These are phyloP conservation scores for Coccomyxa subellipsoidea DNA, from an alignment of 163 green algal genomes.

Conservation along the genomic window DNA sequence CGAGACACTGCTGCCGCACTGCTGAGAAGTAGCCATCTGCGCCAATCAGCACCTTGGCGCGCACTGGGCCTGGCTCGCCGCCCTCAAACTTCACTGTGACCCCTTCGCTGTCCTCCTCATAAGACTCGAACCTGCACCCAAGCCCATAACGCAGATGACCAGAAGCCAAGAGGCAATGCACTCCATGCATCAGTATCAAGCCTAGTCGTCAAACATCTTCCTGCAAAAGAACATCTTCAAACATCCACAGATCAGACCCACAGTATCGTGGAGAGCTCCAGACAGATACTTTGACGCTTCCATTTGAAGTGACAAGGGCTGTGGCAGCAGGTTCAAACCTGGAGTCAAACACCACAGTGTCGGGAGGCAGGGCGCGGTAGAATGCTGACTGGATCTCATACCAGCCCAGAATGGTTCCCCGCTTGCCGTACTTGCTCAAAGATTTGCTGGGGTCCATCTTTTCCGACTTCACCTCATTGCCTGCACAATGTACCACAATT, in stretches of 20 bases:
- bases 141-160: background rate
- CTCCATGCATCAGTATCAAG: background rate
- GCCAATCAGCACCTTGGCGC: slow-evolving; percentile 15
- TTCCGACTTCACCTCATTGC: background rate
- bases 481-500: background rate
- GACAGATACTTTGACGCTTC: no score
- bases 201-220: no score
- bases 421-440: background rate
- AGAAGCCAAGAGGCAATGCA: background rate
- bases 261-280: no score
- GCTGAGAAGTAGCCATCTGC: slow-evolving; percentile 39
- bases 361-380: slow-evolving; percentile 1
- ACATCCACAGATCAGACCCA: background rate
- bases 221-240: no score
- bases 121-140: background rate
- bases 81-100: slow-evolving; percentile 5
- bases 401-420: background rate
- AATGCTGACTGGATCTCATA: slow-evolving; percentile 9
- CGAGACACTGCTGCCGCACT: slow-evolving; percentile 27
- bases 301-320: background rate
- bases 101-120: slow-evolving; percentile 5
- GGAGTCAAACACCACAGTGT: background rate
- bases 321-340: background rate
- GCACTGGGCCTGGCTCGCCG: background rate
- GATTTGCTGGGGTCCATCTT: background rate